phyloP scores from a whole-genome alignment of 768 basidiomycete species.

The Leccinum subgranulosum region DNA sequence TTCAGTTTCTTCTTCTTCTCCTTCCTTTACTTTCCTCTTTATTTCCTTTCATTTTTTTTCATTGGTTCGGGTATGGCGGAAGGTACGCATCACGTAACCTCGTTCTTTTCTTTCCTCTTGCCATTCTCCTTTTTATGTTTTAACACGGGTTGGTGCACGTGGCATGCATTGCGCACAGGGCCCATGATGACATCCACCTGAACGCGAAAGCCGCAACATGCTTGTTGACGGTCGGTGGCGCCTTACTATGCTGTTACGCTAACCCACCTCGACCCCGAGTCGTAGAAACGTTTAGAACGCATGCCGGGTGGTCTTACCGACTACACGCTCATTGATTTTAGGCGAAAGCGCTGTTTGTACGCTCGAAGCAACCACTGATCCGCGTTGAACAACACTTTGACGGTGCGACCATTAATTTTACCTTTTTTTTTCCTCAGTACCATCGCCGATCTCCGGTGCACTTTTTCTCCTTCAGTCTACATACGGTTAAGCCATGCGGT shows the following conservation, averaged over 20 bases:
- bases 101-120: neutral
- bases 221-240: neutral
- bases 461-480: neutral
- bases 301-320: neutral
- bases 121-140: neutral
- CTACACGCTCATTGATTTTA: neutral
- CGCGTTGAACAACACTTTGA: neutral
- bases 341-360: neutral
- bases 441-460: neutral
- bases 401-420: neutral
- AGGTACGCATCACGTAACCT: neutral
- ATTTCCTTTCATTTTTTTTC: too few relatives aligned
- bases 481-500: neutral
- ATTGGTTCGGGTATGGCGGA: too few relatives aligned
- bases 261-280: too few relatives aligned
- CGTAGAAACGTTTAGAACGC: neutral
- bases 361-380: neutral
- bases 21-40: too few relatives aligned
- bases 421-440: neutral
- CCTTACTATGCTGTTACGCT: neutral
- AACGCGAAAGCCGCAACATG: neutral
- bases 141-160: too few relatives aligned
- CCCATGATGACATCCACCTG: too few relatives aligned
- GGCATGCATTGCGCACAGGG: too few relatives aligned
- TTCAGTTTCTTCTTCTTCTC: too few relatives aligned